Evolutionary conservation across 805 yeast genomes (phyloP).

Genomic region (Monosporozyma aquatica): DNA sequence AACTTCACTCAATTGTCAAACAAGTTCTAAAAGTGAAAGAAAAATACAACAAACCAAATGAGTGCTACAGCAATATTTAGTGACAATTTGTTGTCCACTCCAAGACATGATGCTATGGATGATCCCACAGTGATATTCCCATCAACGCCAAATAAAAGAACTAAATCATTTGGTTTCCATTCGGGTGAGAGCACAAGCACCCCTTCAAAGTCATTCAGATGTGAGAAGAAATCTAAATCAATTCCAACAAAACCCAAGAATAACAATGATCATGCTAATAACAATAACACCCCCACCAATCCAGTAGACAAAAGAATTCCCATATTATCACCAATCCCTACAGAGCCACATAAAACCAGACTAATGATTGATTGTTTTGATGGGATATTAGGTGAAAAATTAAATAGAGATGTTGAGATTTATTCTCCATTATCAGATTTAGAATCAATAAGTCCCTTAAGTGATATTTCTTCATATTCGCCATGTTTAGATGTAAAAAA

Average conservation of each 20-base stretch:
- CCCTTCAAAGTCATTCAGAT: slow-evolving; percentile 10
- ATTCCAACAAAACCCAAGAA: neutral
- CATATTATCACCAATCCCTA: neutral
- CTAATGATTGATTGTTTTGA: slow-evolving; percentile 3
- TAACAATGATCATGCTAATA: neutral
- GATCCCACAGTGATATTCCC: slow-evolving; percentile 5
- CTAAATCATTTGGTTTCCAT: neutral
- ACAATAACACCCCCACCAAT: neutral
- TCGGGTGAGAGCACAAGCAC: neutral
- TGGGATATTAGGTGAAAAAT: slow-evolving; percentile 6
- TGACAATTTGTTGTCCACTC: slow-evolving; percentile 10
- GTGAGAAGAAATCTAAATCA: neutral
- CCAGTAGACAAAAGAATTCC: neutral
- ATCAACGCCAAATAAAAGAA: slow-evolving; percentile 11
- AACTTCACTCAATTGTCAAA: too few species aligned
- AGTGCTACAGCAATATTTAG: neutral
- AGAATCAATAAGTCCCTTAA: slow-evolving; percentile 19
- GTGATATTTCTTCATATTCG: slow-evolving; percentile 16
- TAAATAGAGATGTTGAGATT: slow-evolving; percentile 9
- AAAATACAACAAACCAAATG: neutral
- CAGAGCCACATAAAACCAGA: neutral
- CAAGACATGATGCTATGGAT: slow-evolving; percentile 8
- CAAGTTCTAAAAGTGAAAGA: too few species aligned
- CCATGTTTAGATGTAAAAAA: slow-evolving; percentile 12
- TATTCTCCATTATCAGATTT: slow-evolving; percentile 12